These are phyloP conservation scores for Saturnispora besseyi DNA, from an alignment of 805 yeast species.

Conservation along the genomic window DNA sequence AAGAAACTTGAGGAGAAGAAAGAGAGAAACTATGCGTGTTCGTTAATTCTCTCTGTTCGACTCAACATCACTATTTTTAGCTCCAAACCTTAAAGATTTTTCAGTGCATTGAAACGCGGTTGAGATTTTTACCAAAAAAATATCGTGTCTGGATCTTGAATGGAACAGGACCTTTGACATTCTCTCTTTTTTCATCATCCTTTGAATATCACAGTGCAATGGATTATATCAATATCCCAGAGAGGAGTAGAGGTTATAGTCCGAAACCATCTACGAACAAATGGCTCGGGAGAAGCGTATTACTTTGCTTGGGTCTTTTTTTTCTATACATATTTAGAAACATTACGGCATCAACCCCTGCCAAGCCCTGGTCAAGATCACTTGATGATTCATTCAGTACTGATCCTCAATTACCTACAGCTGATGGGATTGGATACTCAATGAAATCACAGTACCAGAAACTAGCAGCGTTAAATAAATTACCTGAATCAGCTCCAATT, in stretches of 20 bases:
- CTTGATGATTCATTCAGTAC: neutral
- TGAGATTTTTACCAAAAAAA: neutral
- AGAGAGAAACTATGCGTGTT: constrained; percentile 80
- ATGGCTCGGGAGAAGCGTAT: neutral
- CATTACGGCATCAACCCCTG: neutral
- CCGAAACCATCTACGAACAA: neutral
- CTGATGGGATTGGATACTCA: neutral
- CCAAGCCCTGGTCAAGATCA: neutral
- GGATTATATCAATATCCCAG: constrained; percentile 6
- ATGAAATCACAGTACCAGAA: constrained; percentile 1
- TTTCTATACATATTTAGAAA: neutral
- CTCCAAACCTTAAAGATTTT: neutral
- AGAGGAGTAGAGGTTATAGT: neutral
- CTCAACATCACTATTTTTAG: neutral
- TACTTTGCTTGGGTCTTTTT: neutral
- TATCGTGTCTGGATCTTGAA: neutral
- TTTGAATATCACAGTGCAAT: neutral
- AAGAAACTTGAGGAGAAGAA: constrained; percentile 80
- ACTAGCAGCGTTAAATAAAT: neutral
- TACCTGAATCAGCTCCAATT: constrained; percentile 20
- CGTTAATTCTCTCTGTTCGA: neutral
- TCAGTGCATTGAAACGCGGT: neutral
- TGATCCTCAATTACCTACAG: neutral
- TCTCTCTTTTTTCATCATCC: neutral
- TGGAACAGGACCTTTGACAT: neutral